phyloP scores from a whole-genome alignment of 768 basidiomycete genomes.

The Pisolithus sp. region DNA sequence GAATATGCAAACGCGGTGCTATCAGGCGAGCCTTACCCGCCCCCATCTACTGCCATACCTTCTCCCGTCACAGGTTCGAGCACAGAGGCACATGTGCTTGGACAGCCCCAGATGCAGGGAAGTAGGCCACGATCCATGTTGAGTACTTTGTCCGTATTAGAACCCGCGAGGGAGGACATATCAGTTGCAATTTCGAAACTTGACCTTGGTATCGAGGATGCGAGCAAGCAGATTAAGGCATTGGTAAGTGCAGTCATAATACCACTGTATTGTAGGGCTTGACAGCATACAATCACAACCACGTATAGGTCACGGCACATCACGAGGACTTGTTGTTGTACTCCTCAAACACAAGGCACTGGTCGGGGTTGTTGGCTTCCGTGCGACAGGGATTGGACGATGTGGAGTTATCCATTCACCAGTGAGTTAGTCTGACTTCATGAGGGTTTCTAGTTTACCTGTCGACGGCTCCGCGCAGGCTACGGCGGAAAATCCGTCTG shows the following conservation, averaged over 20 bases:
- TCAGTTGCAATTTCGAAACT: constrained; percentile 85
- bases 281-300: background rate
- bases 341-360: constrained; percentile 67
- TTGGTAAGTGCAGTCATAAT: constrained; percentile 47
- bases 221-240: constrained; percentile 81
- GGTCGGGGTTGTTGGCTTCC: constrained; percentile 61
- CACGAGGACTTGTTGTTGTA: constrained; percentile 79
- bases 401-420: constrained; percentile 69
- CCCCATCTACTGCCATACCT: constrained; percentile 15
- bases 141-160: constrained; percentile 29
- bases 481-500: constrained; percentile 77
- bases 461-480: constrained; percentile 36
- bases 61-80: background rate
- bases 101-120: constrained; percentile 18
- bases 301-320: constrained; percentile 75
- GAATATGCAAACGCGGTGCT: constrained; percentile 89
- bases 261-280: background rate
- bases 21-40: constrained; percentile 72
- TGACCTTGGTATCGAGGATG: constrained; percentile 83
- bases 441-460: too few species aligned
- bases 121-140: background rate
- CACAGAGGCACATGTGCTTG: background rate
- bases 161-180: constrained; percentile 77
- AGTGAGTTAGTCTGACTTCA: constrained; percentile 38
- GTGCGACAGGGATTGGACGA: constrained; percentile 69